These are phyloP conservation scores for Heterobasidion irregulare DNA, from an alignment of 1,284 basidiomycete species.

Conservation along the genomic window DNA sequence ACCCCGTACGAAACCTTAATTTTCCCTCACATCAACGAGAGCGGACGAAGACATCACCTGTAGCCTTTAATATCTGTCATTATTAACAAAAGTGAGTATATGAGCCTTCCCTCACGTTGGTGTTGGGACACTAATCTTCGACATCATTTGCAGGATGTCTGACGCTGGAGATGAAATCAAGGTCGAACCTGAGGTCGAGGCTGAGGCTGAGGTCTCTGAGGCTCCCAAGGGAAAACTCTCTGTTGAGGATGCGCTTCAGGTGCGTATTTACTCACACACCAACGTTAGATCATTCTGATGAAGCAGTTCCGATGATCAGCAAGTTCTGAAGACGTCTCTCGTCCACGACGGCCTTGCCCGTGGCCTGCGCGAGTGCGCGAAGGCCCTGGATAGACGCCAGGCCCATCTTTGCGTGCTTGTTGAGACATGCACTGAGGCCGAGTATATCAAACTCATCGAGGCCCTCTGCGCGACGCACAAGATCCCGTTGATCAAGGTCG, in stretches of 20 bases:
- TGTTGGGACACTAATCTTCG: no score
- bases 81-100: conserved; percentile 36
- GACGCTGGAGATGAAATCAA: conserved; percentile 96
- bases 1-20: conserved; percentile 32
- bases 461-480: conserved; percentile 99
- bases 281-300: conserved; percentile 2
- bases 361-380: conserved; percentile 95
- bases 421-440: conserved; percentile 98
- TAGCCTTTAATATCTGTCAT: conserved; percentile 21
- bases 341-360: conserved; percentile 98
- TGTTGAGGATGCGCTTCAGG: conserved; percentile 97
- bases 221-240: conserved; percentile 92
- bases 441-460: conserved; percentile 99
- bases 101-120: no score
- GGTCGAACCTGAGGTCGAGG: conserved; percentile 57
- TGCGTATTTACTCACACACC: conserved; percentile 23
- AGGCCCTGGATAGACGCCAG: conserved; percentile 98
- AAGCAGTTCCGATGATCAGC: conserved; percentile 31
- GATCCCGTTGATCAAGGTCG: conserved; percentile 98
- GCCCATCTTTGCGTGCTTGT: conserved; percentile 98
- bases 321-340: conserved; percentile 93
- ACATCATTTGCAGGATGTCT: conserved; percentile 66
- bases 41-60: conserved; percentile 82
- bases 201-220: conserved; percentile 82
- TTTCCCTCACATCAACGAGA: conserved; percentile 68